Percentiles rank a stretch among this genome's conserved stretches.
Conservation (phyloP, 768 basidiomycete genomes). For the Suillus lakei region DNA sequence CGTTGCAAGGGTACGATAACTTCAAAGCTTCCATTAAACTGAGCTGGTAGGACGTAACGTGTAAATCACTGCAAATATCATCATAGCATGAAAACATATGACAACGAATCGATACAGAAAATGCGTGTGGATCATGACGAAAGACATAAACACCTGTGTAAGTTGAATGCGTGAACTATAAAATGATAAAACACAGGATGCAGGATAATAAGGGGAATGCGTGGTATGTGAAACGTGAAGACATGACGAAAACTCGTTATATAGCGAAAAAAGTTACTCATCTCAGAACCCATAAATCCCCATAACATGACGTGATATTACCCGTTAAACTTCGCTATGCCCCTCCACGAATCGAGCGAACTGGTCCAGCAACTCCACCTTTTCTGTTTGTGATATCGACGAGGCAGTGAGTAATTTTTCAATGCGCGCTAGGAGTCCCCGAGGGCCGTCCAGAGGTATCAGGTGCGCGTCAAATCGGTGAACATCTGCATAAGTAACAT, state of each 20-base stretch:
- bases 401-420: conserved; percentile 60
- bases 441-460: conserved; percentile 77
- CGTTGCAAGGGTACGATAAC: background rate
- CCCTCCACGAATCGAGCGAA: conserved; percentile 61
- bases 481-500: conserved; percentile 52
- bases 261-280: background rate
- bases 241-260: background rate
- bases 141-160: background rate
- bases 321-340: conserved; percentile 22
- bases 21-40: background rate
- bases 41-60: background rate
- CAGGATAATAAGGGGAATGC: background rate
- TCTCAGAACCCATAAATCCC: background rate
- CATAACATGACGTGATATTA: background rate
- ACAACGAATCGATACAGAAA: background rate
- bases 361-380: conserved; percentile 55
- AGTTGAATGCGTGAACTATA: conserved; percentile 1
- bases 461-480: conserved; percentile 75
- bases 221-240: background rate
- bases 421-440: conserved; percentile 68
- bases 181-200: conserved; percentile 6
- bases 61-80: background rate
- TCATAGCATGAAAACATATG: conserved; percentile 1
- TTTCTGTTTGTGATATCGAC: conserved; percentile 52
- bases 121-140: conserved; percentile 1